These are phyloP conservation scores for Trichosporon asahii DNA, from an alignment of 1,284 basidiomycete genomes.

Conservation along the genomic window DNA sequence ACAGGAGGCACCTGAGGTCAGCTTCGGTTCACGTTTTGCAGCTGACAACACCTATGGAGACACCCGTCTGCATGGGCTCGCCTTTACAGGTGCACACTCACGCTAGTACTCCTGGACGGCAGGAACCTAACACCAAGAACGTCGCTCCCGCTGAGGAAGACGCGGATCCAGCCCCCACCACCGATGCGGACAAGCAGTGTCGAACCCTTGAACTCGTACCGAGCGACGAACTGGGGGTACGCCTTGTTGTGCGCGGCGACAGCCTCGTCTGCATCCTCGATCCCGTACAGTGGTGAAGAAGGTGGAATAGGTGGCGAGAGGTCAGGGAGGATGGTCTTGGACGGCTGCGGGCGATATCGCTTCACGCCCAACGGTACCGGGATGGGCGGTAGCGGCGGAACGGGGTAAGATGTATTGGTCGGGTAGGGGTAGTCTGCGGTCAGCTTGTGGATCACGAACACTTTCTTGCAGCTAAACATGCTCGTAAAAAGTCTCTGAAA, in stretches of 20 bases:
- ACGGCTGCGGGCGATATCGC: conserved; percentile 7
- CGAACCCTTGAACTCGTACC: conserved; percentile 9
- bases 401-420: conserved; percentile 18
- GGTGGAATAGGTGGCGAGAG: conserved; percentile 11
- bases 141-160: conserved; percentile 10
- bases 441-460: neutral
- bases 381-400: conserved; percentile 23
- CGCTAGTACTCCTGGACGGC: conserved; percentile 7
- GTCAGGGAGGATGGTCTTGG: neutral
- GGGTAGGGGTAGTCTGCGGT: conserved; percentile 25
- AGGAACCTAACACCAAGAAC: conserved; percentile 17
- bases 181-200: conserved; percentile 16
- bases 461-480: too few relatives aligned
- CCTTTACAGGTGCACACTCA: conserved; percentile 1
- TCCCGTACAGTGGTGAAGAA: neutral
- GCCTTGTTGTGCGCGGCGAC: conserved; percentile 14
- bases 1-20: conserved; percentile 23
- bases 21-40: neutral
- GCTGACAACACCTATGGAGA: too few relatives aligned
- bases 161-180: conserved; percentile 12
- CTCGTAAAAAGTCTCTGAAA: too few relatives aligned
- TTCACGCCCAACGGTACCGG: conserved; percentile 17
- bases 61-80: too few relatives aligned
- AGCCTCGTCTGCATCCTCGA: conserved; percentile 2
- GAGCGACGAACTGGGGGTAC: neutral